Conservation (phyloP, 495 filamentous ascomycete species). For the Melanomma pulvis-pyrius region DNA sequence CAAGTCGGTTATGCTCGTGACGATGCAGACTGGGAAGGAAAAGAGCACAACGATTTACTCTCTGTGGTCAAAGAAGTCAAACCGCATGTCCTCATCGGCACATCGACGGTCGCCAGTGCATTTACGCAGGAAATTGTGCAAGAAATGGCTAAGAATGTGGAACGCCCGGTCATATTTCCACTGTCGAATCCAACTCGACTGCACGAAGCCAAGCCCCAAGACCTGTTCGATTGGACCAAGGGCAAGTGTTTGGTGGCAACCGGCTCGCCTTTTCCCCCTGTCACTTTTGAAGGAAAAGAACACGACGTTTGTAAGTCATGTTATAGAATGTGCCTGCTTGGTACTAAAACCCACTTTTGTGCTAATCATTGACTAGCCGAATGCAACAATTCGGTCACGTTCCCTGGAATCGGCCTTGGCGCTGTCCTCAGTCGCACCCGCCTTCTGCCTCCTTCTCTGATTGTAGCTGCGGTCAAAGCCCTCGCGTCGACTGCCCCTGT, state of each 20-base stretch:
- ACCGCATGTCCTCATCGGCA: conserved; percentile 82
- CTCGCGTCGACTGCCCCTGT: conserved; percentile 73
- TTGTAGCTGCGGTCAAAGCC: conserved; percentile 75
- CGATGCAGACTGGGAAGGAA: conserved; percentile 64
- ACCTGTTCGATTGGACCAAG: conserved; percentile 76
- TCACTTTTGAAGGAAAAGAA: conserved; percentile 65
- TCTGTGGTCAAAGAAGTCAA: conserved; percentile 71
- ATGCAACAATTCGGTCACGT: conserved; percentile 89
- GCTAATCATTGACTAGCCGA: conserved; percentile 56
- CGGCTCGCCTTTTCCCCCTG: conserved; percentile 79
- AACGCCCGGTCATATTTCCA: conserved; percentile 79
- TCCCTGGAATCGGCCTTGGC: conserved; percentile 84
- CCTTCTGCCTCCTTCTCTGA: conserved; percentile 73
- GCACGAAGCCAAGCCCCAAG: conserved; percentile 80
- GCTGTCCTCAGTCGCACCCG: conserved; percentile 67
- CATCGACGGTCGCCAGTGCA: conserved; percentile 76
- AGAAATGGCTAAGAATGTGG: conserved; percentile 78
- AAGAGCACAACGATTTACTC: conserved; percentile 60
- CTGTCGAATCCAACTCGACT: conserved; percentile 84
- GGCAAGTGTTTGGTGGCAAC: conserved; percentile 82
- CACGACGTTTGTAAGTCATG: conserved; percentile 61
- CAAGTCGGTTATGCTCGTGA: conserved; percentile 69
- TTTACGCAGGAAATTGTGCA: conserved; percentile 75
- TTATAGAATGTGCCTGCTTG: not conserved
- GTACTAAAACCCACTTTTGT: not conserved